These are phyloP conservation scores for Talaromyces islandicus DNA, from an alignment of 2,329 filamentous ascomycete species.

Conservation along the genomic window DNA sequence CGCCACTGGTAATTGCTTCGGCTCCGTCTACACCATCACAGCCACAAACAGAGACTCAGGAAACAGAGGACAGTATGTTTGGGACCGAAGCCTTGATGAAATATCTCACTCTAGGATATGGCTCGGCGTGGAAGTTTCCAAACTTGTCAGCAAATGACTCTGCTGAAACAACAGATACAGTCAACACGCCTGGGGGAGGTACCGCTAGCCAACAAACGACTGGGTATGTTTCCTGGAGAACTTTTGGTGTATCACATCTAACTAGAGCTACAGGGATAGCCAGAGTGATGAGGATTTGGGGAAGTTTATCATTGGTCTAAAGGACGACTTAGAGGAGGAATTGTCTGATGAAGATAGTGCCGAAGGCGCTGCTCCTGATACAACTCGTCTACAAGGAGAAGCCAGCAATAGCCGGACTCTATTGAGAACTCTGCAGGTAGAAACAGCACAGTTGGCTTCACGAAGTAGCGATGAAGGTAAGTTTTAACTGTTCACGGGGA, in stretches of 20 bases:
- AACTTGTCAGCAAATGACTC: slow-evolving; percentile 20
- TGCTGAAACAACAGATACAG: slow-evolving; percentile 20
- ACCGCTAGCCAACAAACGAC: neutral
- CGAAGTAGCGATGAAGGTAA: slow-evolving; percentile 6
- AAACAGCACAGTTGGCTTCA: slow-evolving; percentile 16
- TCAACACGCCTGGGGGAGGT: slow-evolving; percentile 16
- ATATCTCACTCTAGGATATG: slow-evolving; percentile 46
- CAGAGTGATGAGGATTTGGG: slow-evolving; percentile 18
- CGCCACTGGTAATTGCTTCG: slow-evolving; percentile 32
- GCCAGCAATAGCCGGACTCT: slow-evolving; percentile 25
- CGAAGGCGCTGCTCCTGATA: slow-evolving; percentile 17
- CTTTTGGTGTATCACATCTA: neutral
- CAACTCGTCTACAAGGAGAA: slow-evolving; percentile 16
- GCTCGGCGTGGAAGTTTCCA: slow-evolving; percentile 41
- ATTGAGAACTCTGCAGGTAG: slow-evolving; percentile 30
- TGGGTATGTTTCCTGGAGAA: neutral
- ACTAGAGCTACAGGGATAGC: neutral
- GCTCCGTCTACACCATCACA: slow-evolving; percentile 13
- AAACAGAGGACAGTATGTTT: slow-evolving; percentile 26
- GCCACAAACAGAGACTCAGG: slow-evolving; percentile 15
- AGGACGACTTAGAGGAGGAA: slow-evolving; percentile 35
- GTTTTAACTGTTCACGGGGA: neutral
- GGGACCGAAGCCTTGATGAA: slow-evolving; percentile 43
- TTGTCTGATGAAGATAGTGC: slow-evolving; percentile 27
- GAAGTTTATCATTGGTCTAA: slow-evolving; percentile 38